These are phyloP conservation scores for Metschnikowia proteae DNA, from an alignment of 805 yeast genomes.

Conservation along the genomic window DNA sequence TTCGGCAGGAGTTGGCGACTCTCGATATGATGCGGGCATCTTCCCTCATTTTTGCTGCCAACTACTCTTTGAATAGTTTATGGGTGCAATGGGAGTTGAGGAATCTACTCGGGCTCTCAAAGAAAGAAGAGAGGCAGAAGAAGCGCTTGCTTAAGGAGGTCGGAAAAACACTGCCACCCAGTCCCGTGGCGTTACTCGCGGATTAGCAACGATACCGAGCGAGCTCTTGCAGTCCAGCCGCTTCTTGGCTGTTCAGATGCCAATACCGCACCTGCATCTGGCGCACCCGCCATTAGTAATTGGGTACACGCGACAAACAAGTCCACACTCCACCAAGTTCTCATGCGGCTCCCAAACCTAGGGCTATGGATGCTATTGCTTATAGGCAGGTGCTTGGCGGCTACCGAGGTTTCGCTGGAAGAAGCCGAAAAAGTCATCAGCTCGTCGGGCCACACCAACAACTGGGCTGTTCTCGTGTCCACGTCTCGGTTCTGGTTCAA, in stretches of 20 bases:
- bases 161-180: neutral
- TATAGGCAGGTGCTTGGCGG: neutral
- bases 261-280: no score
- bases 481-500: conserved; percentile 98
- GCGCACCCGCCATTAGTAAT: neutral
- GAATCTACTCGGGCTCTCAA: conserved; percentile 23
- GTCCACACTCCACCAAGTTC: neutral
- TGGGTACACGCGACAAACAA: neutral
- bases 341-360: neutral
- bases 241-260: no score
- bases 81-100: conserved; percentile 32
- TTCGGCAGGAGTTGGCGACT: conserved; percentile 10
- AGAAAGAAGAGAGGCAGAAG: neutral
- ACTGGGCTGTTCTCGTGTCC: conserved; percentile 87
- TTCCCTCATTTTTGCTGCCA: conserved; percentile 28
- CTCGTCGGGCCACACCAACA: conserved; percentile 54
- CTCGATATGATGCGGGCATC: conserved; percentile 19
- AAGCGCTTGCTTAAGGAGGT: neutral
- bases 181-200: no score
- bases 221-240: no score
- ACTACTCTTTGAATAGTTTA: conserved; percentile 23
- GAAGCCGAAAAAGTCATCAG: conserved; percentile 20
- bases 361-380: neutral
- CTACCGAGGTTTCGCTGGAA: neutral
- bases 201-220: no score